Percentiles rank a stretch among this genome's conserved stretches.
Evolutionary conservation across 768 basidiomycete species (phyloP).

Genomic region (Phaeotremella fagi): DNA sequence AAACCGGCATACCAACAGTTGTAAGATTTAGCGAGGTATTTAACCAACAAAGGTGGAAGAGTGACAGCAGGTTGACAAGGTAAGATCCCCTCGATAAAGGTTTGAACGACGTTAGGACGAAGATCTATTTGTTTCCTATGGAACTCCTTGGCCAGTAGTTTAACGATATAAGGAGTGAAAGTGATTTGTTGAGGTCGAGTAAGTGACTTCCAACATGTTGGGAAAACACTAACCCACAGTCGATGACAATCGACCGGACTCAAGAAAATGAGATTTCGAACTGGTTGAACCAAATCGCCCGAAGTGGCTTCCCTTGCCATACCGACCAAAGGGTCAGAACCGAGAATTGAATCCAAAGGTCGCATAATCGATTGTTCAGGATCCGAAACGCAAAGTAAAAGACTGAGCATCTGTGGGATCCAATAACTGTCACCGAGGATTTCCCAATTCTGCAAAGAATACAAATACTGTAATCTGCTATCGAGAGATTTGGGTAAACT

Average conservation of each 20-base stretch:
- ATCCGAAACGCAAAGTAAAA: slow-evolving; percentile 71
- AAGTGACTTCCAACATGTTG: slow-evolving; percentile 77
- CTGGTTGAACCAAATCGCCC: slow-evolving; percentile 62
- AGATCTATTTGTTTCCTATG: slow-evolving; percentile 81
- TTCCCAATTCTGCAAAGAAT: slow-evolving; percentile 95
- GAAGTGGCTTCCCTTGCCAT: slow-evolving; percentile 33
- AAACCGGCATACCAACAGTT: slow-evolving; percentile 90
- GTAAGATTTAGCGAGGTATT: slow-evolving; percentile 93
- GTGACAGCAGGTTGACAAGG: slow-evolving; percentile 82
- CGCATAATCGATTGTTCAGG: slow-evolving; percentile 38
- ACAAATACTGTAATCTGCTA: slow-evolving; percentile 77
- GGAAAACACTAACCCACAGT: slow-evolving; percentile 82
- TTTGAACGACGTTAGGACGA: slow-evolving; percentile 88
- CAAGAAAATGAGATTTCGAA: slow-evolving; percentile 75
- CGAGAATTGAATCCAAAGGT: slow-evolving; percentile 9
- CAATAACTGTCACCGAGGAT: slow-evolving; percentile 85
- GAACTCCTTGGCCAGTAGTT: slow-evolving; percentile 85
- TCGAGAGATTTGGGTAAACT: slow-evolving; percentile 79
- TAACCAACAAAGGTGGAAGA: slow-evolving; percentile 88
- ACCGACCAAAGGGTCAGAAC: slow-evolving; percentile 21
- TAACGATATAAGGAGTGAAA: slow-evolving; percentile 81
- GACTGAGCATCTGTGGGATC: slow-evolving; percentile 84
- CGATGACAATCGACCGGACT: slow-evolving; percentile 73
- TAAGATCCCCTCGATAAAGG: slow-evolving; percentile 75
- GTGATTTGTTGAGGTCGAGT: slow-evolving; percentile 82